These are phyloP conservation scores for Aureobasidium lini DNA, from an alignment of 2,329 filamentous ascomycete species.

Conservation along the genomic window DNA sequence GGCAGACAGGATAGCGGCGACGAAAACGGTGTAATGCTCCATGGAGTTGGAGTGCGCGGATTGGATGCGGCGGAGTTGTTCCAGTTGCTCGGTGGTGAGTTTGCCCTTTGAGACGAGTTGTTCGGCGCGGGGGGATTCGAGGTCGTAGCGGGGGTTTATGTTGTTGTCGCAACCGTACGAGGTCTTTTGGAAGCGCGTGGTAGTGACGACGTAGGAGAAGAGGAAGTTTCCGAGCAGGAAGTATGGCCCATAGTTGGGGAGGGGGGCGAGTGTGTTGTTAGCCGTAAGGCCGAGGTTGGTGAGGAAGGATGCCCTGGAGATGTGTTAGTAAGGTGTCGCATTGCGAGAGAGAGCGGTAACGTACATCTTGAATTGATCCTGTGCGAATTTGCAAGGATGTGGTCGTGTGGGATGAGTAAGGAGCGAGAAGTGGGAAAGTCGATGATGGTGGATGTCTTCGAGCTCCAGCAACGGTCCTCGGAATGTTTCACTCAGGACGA, in stretches of 20 bases:
- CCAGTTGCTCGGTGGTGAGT: conserved; percentile 35
- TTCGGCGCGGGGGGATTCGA: conserved; percentile 26
- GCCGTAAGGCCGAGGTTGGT: conserved; percentile 22
- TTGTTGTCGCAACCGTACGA: conserved; percentile 42
- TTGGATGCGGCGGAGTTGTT: conserved; percentile 38
- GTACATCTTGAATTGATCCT: not conserved
- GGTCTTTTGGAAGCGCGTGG: conserved; percentile 38
- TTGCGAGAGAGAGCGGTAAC: not conserved
- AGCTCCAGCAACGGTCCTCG: not conserved
- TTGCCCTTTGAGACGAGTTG: conserved; percentile 34
- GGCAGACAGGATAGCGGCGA: conserved; percentile 33
- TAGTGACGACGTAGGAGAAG: conserved; percentile 38
- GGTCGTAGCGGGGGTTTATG: conserved; percentile 39
- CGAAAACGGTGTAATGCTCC: conserved; percentile 36
- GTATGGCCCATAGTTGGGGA: conserved; percentile 22
- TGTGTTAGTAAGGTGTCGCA: not conserved
- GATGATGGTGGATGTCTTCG: not conserved
- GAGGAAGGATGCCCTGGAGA: conserved; percentile 12
- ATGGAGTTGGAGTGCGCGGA: conserved; percentile 42
- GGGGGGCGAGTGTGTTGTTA: conserved; percentile 14
- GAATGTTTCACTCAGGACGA: not conserved
- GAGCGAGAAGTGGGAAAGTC: not conserved
- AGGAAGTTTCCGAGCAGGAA: conserved; percentile 36
- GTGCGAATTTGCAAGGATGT: not conserved
- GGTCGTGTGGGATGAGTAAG: not conserved